Evolutionary conservation across 768 basidiomycete species (phyloP).

Genomic region (Epithele typhae): DNA sequence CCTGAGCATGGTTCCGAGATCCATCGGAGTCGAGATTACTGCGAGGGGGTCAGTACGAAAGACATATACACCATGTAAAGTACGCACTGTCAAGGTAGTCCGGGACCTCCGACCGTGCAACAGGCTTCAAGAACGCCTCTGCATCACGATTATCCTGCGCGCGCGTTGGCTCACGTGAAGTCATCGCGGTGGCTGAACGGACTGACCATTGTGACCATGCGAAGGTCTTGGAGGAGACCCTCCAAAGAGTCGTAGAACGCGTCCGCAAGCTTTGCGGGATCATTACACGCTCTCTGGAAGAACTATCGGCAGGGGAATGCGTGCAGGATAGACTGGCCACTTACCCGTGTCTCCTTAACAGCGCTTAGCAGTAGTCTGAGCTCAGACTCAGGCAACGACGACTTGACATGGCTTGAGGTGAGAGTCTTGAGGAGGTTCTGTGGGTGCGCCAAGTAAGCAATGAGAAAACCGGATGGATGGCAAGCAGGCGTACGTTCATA

Average conservation of each 20-base stretch:
- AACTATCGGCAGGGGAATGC: neutral
- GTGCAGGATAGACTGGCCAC: conserved; percentile 30
- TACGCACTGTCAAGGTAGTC: conserved; percentile 87
- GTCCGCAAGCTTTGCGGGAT: conserved; percentile 74
- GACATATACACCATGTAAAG: neutral
- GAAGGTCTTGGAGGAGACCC: conserved; percentile 80
- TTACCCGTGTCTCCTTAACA: conserved; percentile 85
- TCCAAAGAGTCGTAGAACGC: conserved; percentile 95
- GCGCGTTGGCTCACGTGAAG: conserved; percentile 24
- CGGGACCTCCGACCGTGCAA: conserved; percentile 83
- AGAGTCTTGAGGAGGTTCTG: conserved; percentile 90
- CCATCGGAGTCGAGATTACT: conserved; percentile 97
- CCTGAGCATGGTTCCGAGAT: conserved; percentile 87
- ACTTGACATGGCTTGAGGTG: conserved; percentile 69
- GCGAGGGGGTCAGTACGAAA: neutral
- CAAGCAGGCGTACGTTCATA: conserved; percentile 34
- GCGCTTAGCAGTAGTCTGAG: conserved; percentile 77
- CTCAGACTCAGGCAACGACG: conserved; percentile 58
- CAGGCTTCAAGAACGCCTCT: conserved; percentile 90
- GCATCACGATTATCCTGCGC: conserved; percentile 81
- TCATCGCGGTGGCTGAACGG: conserved; percentile 21
- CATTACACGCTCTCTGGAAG: conserved; percentile 43
- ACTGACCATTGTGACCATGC: conserved; percentile 64
- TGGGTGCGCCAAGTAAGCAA: conserved; percentile 9
- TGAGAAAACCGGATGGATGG: conserved; percentile 25